These are phyloP conservation scores for Postia placenta DNA, from an alignment of 768 basidiomycete species.

Conservation along the genomic window DNA sequence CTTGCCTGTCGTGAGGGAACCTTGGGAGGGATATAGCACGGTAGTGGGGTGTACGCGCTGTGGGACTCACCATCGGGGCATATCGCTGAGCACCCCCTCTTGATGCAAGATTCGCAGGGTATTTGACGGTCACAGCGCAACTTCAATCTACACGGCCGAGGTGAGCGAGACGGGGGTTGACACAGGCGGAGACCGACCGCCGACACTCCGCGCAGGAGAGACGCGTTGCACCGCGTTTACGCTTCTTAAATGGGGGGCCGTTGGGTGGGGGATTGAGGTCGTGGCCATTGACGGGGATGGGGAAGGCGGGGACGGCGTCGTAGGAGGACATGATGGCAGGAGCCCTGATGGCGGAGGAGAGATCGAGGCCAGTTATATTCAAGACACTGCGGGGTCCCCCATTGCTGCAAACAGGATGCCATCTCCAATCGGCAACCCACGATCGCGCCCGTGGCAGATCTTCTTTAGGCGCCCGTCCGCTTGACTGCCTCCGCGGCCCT, in stretches of 20 bases:
- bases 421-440: slow-evolving; percentile 1
- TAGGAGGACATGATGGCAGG: slow-evolving; percentile 16
- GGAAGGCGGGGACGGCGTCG: slow-evolving; percentile 3
- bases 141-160: slow-evolving; percentile 41
- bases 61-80: slow-evolving; percentile 62
- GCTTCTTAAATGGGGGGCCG: slow-evolving; percentile 37
- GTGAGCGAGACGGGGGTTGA: slow-evolving; percentile 1
- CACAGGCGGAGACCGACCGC: slow-evolving; percentile 35
- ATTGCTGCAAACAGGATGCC: neutral
- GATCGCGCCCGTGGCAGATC: slow-evolving; percentile 2
- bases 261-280: slow-evolving; percentile 6
- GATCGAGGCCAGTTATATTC: no score
- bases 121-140: slow-evolving; percentile 70
- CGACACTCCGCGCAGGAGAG: slow-evolving; percentile 79
- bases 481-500: no score
- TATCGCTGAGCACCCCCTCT: slow-evolving; percentile 74
- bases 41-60: slow-evolving; percentile 3
- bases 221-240: slow-evolving; percentile 59
- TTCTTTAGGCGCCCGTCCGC: no score
- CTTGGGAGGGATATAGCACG: slow-evolving; percentile 29
- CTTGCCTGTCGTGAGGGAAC: slow-evolving; percentile 75
- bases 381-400: no score
- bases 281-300: slow-evolving; percentile 4
- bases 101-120: slow-evolving; percentile 77
- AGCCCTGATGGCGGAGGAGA: neutral